Base-by-base conservation (phyloP, 2,329 filamentous ascomycete species). In the Fusarium guadeloupense region DNA sequence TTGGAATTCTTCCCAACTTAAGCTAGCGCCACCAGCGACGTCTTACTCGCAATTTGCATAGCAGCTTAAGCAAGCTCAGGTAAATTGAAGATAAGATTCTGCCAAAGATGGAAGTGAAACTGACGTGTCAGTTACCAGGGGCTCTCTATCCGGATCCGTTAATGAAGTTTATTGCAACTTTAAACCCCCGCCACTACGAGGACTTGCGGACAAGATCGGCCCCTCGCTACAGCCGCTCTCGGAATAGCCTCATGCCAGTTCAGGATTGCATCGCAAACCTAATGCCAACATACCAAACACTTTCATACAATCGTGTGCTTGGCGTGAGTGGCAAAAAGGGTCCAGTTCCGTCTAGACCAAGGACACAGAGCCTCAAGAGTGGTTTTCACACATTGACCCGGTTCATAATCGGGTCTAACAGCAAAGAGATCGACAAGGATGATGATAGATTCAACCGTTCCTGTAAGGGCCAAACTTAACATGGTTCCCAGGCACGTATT, bases 161-260 rank as follows among this genome's bases (percentile, higher is more conserved):
- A 13, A 51, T 17, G 10, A 7, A 19, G 10, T 13, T 1, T 14
- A 35, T 5, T 7, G 13, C 9, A 21, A 38, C 19, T 30, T 30
- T 7, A 12, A 19, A 35, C 7, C 6, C 14, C 0, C 0, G 8
- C 21, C 7, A n/a, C 34, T 34, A 10, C n/a, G 2, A 23, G 19
- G 7, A 6, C 35, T 14, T 4, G 25, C 7, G 16, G 20, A 16
- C 9, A 17, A 4, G 53, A 58, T 52, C 26, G 19, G 35, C 54
- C 58, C 43, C 39, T 54, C 38, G 39, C 33, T 10, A 17, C 21
- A 10, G 6, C 46, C 30, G n/a, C 25, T 17, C 25, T 13, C 9
- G 12, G 30, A n/a, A 34, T 38, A 33, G 19, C 19, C n/a, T 39
- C 55, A 59, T 59, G 17, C 55, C 54, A 59, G 46, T 13, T 20